Base-by-base conservation (phyloP, 495 filamentous ascomycete genomes). In the Neurospora sp. region DNA sequence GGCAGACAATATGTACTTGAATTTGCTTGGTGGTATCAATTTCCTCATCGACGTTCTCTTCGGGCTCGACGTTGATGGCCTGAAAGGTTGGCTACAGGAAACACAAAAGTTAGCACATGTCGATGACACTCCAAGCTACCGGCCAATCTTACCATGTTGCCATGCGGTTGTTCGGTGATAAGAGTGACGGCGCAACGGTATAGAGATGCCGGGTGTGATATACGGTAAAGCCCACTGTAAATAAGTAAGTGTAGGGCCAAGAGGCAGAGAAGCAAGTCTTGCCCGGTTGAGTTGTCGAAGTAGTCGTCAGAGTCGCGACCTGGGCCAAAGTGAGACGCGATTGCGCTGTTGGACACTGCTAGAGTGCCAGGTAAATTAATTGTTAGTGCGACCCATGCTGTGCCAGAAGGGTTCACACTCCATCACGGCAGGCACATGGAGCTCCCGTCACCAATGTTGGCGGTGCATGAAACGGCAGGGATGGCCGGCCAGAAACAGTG, bases 11-110 rank as follows among this genome's bases (percentile, higher is more conserved):
- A 59, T 74, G 14, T 40, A 88, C 87, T 76, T 91, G 94, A 70
- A 99, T 89, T 79, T 98, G 94, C 82, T 92, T 94, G 61, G 94
- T 98, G 73, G 95, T 93, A 77, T 99, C 96, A 77, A 97, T 83
- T 81, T 98, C 96, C 76, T 96, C 93, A 74, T 97, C 93, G 74
- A 90, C 85, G 70, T 91, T 92, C 74, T 96, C 93, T 78, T 97
- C 96, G 8, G 93, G 93, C 77, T 97, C 94, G 78, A 98, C 88
- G 75, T 98, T 98, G 79, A 98, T 87, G 59, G 96, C 92, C 44
- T 89, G 88, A 79, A 94, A 98, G 75, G 86, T 81, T 53, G 89
- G 84, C 90, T 85, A 65, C 8, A 59, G 40, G 35, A 39, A 27
- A 70, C 68, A 31, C 31, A 35, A 38, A 71, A 22, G 27, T 71